phyloP scores from a whole-genome alignment of 352 stramenopile species.

The Phytopythium aichiense region DNA sequence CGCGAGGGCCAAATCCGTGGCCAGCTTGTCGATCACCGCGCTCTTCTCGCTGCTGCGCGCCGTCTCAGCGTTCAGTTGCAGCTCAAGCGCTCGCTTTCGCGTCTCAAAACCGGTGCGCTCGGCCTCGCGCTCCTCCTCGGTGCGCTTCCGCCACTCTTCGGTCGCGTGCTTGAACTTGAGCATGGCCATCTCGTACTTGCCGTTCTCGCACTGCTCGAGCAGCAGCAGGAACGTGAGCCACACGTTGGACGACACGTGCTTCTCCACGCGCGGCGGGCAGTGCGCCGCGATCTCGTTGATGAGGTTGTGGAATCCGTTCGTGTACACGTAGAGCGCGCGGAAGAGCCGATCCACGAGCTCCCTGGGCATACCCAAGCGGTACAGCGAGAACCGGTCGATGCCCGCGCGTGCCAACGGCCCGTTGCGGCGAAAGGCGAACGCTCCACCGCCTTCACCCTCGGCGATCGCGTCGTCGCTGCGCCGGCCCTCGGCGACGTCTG shows the following conservation, averaged over 20 bases:
- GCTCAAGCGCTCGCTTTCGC: constrained; percentile 24
- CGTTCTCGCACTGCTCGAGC: constrained; percentile 74
- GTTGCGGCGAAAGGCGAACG: constrained; percentile 44
- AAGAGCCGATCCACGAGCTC: constrained; percentile 75
- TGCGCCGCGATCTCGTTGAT: constrained; percentile 77
- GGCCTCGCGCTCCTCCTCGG: constrained; percentile 37
- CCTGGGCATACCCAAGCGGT: constrained; percentile 72
- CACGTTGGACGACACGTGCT: constrained; percentile 77
- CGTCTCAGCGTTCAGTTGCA: constrained; percentile 30
- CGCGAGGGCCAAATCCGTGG: constrained; percentile 29
- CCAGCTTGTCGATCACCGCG: constrained; percentile 38
- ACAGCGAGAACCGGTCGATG: constrained; percentile 68
- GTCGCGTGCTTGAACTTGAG: constrained; percentile 80
- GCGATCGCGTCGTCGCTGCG: constrained; percentile 29
- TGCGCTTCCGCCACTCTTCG: constrained; percentile 42
- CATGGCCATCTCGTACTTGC: constrained; percentile 86
- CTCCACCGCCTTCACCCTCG: constrained; percentile 32
- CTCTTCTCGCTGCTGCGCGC: constrained; percentile 41
- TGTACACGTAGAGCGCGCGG: constrained; percentile 81
- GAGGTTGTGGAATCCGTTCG: constrained; percentile 81
- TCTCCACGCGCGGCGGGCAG: constrained; percentile 55
- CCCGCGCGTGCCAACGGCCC: constrained; percentile 49
- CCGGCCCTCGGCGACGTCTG: constrained; percentile 13
- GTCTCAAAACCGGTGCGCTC: constrained; percentile 35
- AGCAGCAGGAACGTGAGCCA: constrained; percentile 75